Evolutionary conservation across 2,329 filamentous ascomycete species (phyloP), one percentile per base, ranked within the genome.

Genomic region (Alternaria consortialis): DNA sequence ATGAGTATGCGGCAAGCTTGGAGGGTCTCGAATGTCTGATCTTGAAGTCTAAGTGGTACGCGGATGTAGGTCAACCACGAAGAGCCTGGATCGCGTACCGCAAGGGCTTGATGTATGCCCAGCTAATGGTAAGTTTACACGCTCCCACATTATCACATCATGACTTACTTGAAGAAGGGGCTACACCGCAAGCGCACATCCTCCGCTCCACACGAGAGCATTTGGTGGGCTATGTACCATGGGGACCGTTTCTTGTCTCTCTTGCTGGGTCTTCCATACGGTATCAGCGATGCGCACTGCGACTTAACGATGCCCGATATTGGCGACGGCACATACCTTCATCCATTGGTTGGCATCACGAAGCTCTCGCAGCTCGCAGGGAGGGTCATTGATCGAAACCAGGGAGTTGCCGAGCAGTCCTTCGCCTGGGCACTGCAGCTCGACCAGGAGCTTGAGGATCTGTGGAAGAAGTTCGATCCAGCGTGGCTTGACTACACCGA

Each of bases 1-100:
- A 86, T 55, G 81, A 85, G 48, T 82, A 82, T 57, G 80, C 81
- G 13, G 81, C 82, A 9, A 85, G 81, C 1, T 65, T 87, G 0
- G 82, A 86, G 51, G 83, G 83, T 3, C 79, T 88, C 57, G 85
- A 88, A 68, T 84, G 82, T 51, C 78, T 85, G 42, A 75, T 83
- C 50, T 70, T 88, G 12, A 78, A 83, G 40, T 78, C 81, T 12
- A 87, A 86, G 67, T 81, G 84, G 62, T 84, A 85, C 62, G 76
- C 85, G 53, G 84, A 86, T 58, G 82, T 85, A 62, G 86, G 86
- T 2, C 82, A 84, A 42, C 85, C 86, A 11, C 82, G 84, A 36
- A 80, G 83, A 63, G 82, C 84, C 1, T 88, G 86, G 86, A 75
- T 86, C 5, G 72, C 80, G 8, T 80, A 80, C 40, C 81, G 86